Percentiles rank a stretch among this genome's conserved stretches.
Evolutionary conservation across 306 rosid genomes (phyloP).

Genomic region (Datisca glomerata): DNA sequence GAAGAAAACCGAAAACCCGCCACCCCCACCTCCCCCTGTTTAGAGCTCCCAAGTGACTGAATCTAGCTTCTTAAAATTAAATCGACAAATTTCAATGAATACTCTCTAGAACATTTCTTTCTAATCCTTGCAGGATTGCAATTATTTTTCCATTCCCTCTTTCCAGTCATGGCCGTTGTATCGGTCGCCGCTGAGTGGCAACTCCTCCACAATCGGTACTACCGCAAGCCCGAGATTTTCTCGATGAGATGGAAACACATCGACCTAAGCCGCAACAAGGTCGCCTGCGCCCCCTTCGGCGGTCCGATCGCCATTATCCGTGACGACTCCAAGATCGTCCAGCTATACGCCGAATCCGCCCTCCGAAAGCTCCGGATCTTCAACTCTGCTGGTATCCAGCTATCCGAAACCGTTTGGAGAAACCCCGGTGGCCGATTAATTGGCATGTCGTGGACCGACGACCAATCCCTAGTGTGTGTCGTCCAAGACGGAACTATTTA

Average conservation of each 20-base stretch:
- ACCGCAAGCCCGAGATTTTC: constrained; percentile 79
- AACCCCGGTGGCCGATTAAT: constrained; percentile 74
- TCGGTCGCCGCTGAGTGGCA: constrained; percentile 99
- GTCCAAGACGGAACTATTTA: constrained; percentile 90
- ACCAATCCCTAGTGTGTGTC: constrained; percentile 61
- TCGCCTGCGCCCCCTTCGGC: constrained; percentile 86
- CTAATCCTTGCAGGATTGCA: not conserved
- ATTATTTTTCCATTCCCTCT: not conserved
- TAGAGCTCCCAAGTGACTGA: too few relatives aligned
- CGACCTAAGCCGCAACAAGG: constrained; percentile 78
- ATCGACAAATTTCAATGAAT: too few relatives aligned
- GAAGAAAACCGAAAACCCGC: too few relatives aligned
- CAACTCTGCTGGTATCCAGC: constrained; percentile 53
- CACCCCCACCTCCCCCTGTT: too few relatives aligned
- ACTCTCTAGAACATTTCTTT: not conserved
- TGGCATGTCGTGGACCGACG: constrained; percentile 83
- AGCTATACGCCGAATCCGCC: constrained; percentile 89
- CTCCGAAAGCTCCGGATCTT: constrained; percentile 90
- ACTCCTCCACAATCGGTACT: constrained; percentile 86
- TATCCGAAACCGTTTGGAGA: constrained; percentile 77
- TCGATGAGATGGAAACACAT: constrained; percentile 69
- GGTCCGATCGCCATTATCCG: constrained; percentile 93
- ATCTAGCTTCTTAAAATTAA: too few relatives aligned
- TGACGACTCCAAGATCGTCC: constrained; percentile 97
- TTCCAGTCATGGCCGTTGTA: constrained; percentile 55